Evolutionary conservation across 352 stramenopile species (phyloP), one percentile per base, ranked within the genome.

Genomic region (Phytophthora foliorum): DNA sequence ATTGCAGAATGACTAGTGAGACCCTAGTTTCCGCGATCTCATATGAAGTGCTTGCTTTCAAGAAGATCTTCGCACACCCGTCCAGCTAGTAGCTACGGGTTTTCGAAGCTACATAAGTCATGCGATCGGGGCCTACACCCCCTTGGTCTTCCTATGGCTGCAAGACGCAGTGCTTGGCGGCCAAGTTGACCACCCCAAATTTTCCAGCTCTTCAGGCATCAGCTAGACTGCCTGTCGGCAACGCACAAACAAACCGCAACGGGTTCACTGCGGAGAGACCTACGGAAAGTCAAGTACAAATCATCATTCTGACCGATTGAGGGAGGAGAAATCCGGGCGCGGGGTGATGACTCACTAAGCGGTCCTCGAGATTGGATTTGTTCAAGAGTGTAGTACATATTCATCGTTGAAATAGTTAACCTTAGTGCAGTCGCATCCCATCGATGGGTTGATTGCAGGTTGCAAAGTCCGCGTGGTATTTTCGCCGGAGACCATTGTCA

Each of bases 1-100:
- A 74, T 65, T 69, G 66, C 52, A 65, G 59, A 74, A 69, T 74
- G 66, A 51, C 41, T 34, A 44, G 48, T 24, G 42, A 50, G 27
- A 54, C 38, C 14, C 16, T 27, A 50, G 3, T 14, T 3, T 16
- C 39, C 27, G 42, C 31, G 14, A 48, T 49, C 14, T 32, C 19
- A 25, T 10, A 14, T 27, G 1, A 32, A 21, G 34, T 32, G 10
- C 9, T 39, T 22, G 38, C 16, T 50, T 24, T 50, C 24, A 39
- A 39, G 1, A 44, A 17, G 38, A 62, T 62, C 22, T 41, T 46
- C 10, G 52, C 22, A 38, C 9, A 22, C 42, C 24, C 22, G 5
- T n/a, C n/a, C 1, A 41, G 16, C 34, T 41, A 17, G 36, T 17
- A 25, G 36, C 52, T 27, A 22, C 6, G 2, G 25, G 8, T 44